phyloP scores from a whole-genome alignment of 805 yeast genomes.

The Hanseniaspora lachancei region DNA sequence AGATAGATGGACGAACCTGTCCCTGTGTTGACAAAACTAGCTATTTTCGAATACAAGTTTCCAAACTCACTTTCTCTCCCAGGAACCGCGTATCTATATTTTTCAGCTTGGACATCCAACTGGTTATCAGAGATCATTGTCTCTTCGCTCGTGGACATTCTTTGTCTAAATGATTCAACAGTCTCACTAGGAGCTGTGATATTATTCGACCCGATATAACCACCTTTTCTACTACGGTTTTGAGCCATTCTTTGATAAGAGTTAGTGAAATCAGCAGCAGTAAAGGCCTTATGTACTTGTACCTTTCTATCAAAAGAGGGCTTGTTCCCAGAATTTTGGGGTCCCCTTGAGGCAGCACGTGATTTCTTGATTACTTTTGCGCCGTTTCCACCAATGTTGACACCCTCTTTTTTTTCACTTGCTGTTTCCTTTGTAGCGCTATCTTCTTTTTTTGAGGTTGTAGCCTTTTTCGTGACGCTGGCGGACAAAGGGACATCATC shows the following conservation, averaged over 20 bases:
- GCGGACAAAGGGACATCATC: too few relatives aligned
- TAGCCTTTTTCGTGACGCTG: too few relatives aligned
- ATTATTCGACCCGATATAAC: constrained; percentile 1
- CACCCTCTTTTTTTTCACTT: too few relatives aligned
- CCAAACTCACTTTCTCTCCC: constrained; percentile 78
- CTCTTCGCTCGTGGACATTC: neutral
- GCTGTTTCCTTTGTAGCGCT: too few relatives aligned
- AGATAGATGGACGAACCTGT: constrained; percentile 78
- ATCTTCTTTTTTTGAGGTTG: too few relatives aligned
- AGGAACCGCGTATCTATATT: constrained; percentile 34
- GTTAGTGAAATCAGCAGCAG: constrained; percentile 9
- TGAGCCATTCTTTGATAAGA: constrained; percentile 8
- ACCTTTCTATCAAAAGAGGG: neutral
- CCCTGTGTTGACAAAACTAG: constrained; percentile 53
- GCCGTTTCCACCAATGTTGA: too few relatives aligned
- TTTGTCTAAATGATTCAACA: neutral
- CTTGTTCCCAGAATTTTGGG: neutral
- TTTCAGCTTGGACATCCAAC: constrained; percentile 11
- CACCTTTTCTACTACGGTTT: constrained; percentile 15
- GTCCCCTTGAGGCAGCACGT: neutral
- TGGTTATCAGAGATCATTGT: neutral
- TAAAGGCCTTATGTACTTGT: neutral
- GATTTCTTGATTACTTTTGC: neutral
- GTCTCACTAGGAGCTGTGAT: constrained; percentile 9
- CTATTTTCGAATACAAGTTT: constrained; percentile 52